These are phyloP conservation scores for Amaranthus palmeri DNA, from an alignment of 148 eudicot genomes.

Conservation along the genomic window DNA sequence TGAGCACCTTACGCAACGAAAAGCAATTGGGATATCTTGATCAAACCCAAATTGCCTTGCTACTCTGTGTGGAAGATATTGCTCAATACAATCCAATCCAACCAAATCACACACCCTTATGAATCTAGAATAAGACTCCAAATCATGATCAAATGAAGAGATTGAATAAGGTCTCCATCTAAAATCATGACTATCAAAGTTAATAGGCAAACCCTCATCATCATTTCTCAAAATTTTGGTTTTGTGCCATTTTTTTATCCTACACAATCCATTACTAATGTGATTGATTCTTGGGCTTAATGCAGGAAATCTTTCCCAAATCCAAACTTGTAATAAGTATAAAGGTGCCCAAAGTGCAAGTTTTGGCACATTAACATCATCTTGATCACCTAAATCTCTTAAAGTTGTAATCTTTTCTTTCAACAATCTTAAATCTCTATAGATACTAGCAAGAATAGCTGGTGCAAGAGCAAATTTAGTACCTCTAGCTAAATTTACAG, in stretches of 20 bases:
- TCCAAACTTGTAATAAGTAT: constrained; percentile 43
- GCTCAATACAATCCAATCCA: constrained; percentile 33
- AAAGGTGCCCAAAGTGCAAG: constrained; percentile 33
- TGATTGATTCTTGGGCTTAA: constrained; percentile 27
- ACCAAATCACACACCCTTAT: constrained; percentile 39
- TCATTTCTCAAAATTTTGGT: constrained; percentile 6
- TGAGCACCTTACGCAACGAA: background rate
- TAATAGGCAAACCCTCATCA: constrained; percentile 15
- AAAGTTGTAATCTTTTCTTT: constrained; percentile 16
- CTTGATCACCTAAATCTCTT: background rate
- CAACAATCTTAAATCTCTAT: constrained; percentile 41
- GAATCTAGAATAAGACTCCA: constrained; percentile 31
- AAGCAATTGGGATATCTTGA: constrained; percentile 43
- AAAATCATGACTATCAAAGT: constrained; percentile 25
- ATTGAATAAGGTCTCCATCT: constrained; percentile 48
- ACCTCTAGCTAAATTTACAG: constrained; percentile 36
- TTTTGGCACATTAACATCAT: background rate
- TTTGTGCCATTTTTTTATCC: constrained; percentile 39
- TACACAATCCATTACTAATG: constrained; percentile 10
- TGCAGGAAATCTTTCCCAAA: constrained; percentile 50
- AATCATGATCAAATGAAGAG: constrained; percentile 9
- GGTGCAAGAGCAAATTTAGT: constrained; percentile 37
- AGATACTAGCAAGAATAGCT: constrained; percentile 39
- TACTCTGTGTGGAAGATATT: constrained; percentile 53
- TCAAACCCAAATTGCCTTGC: constrained; percentile 57